Percentiles rank a stretch among this genome's conserved stretches.
These are phyloP conservation scores for Eruca vesicaria DNA, from an alignment of 441 rosid species.

Conservation along the genomic window DNA sequence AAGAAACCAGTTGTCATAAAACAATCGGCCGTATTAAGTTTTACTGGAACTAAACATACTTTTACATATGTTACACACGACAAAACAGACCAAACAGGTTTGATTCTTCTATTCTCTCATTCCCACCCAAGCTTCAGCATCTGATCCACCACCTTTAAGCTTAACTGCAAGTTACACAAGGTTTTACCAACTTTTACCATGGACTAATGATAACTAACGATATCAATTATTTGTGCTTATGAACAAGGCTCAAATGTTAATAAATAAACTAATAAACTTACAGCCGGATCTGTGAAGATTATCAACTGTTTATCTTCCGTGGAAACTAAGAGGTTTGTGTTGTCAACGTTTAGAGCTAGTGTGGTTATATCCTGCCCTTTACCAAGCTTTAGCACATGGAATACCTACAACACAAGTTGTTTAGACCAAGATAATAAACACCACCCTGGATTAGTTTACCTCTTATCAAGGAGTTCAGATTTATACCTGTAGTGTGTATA, in stretches of 20 bases:
- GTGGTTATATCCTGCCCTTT: conserved; percentile 90
- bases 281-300: conserved; percentile 94
- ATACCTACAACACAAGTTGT: conserved; percentile 55
- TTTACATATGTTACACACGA: conserved; percentile 32
- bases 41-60: conserved; percentile 20
- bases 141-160: conserved; percentile 93
- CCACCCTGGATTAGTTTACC: not conserved
- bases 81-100: conserved; percentile 37
- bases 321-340: conserved; percentile 90
- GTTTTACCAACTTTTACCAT: not conserved
- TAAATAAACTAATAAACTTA: conserved; percentile 45
- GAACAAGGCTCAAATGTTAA: not conserved
- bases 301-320: conserved; percentile 91
- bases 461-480: not conserved
- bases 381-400: conserved; percentile 68
- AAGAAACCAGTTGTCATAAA: conserved; percentile 13
- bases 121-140: conserved; percentile 99
- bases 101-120: conserved; percentile 47
- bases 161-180: conserved; percentile 56
- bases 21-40: not conserved
- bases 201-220: not conserved
- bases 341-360: conserved; percentile 73
- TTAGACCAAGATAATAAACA: not conserved
- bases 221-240: not conserved
- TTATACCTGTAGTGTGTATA: conserved; percentile 78